These are phyloP conservation scores for Friedmanniomyces endolithicus DNA, from an alignment of 495 filamentous ascomycete species.

Conservation along the genomic window DNA sequence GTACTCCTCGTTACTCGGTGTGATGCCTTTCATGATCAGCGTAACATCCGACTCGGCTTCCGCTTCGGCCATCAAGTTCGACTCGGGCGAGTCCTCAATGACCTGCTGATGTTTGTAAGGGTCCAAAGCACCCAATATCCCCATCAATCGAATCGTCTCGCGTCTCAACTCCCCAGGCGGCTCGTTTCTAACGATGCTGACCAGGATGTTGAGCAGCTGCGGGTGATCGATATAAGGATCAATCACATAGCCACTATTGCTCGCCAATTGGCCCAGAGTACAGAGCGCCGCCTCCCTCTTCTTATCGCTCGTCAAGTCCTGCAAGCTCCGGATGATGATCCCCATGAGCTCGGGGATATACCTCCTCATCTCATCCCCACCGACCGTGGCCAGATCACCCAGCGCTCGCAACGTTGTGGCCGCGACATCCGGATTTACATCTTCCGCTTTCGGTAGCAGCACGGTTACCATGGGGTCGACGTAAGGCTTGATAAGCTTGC, in stretches of 20 bases:
- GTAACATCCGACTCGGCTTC: conserved; percentile 80
- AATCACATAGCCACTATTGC: conserved; percentile 94
- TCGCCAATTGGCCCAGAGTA: conserved; percentile 82
- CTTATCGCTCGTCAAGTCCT: conserved; percentile 75
- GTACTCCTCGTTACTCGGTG: conserved; percentile 92
- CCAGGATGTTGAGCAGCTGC: conserved; percentile 77
- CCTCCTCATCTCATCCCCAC: conserved; percentile 75
- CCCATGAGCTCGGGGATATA: conserved; percentile 88
- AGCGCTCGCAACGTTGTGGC: conserved; percentile 87
- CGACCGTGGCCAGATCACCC: conserved; percentile 84
- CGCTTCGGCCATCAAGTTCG: conserved; percentile 47
- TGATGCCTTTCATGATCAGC: conserved; percentile 94
- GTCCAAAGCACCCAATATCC: conserved; percentile 89
- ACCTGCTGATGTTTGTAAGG: conserved; percentile 74
- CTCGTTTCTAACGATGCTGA: conserved; percentile 87
- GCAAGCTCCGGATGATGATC: conserved; percentile 80
- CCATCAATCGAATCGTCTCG: conserved; percentile 91
- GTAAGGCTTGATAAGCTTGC: conserved; percentile 83
- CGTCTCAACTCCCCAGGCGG: conserved; percentile 69
- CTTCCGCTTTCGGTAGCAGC: conserved; percentile 74
- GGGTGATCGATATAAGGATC: conserved; percentile 92
- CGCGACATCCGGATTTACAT: conserved; percentile 72
- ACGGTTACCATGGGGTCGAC: conserved; percentile 89
- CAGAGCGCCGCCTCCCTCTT: conserved; percentile 86
- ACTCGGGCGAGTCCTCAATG: conserved; percentile 46